These are phyloP conservation scores for Stemphylium beticola DNA, from an alignment of 2,329 filamentous ascomycete species.

Conservation along the genomic window DNA sequence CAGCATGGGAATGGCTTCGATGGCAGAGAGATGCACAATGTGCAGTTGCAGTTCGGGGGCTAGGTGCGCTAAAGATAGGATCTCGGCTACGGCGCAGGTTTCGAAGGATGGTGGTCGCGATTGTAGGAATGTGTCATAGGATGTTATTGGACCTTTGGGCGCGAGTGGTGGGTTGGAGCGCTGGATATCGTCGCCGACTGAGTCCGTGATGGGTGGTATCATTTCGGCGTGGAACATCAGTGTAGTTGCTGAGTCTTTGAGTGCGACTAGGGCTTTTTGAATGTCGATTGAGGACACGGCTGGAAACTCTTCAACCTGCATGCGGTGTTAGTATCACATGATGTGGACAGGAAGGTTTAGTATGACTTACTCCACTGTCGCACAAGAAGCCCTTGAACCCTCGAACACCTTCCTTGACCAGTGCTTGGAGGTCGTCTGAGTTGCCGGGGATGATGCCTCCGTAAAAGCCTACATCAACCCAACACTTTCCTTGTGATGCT, in stretches of 20 bases:
- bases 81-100: conserved; percentile 86
- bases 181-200: conserved; percentile 79
- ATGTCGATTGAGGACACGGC: conserved; percentile 84
- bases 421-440: conserved; percentile 73
- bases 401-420: conserved; percentile 84
- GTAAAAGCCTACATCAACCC: conserved; percentile 99
- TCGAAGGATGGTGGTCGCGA: conserved; percentile 90
- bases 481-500: conserved; percentile 86
- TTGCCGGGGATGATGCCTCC: conserved; percentile 95
- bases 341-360: neutral
- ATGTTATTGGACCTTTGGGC: conserved; percentile 73
- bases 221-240: conserved; percentile 99
- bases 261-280: conserved; percentile 75
- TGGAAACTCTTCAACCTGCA: conserved; percentile 90
- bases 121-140: conserved; percentile 89
- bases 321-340: conserved; percentile 25
- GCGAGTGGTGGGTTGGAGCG: conserved; percentile 71
- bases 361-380: conserved; percentile 80
- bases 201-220: conserved; percentile 84
- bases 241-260: conserved; percentile 82
- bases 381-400: conserved; percentile 99
- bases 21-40: conserved; percentile 92
- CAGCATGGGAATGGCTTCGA: conserved; percentile 82
- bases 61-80: conserved; percentile 78
- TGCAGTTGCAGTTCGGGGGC: conserved; percentile 86